Base-by-base conservation (phyloP, 805 yeast species). In the Hanseniaspora occidentalis region DNA sequence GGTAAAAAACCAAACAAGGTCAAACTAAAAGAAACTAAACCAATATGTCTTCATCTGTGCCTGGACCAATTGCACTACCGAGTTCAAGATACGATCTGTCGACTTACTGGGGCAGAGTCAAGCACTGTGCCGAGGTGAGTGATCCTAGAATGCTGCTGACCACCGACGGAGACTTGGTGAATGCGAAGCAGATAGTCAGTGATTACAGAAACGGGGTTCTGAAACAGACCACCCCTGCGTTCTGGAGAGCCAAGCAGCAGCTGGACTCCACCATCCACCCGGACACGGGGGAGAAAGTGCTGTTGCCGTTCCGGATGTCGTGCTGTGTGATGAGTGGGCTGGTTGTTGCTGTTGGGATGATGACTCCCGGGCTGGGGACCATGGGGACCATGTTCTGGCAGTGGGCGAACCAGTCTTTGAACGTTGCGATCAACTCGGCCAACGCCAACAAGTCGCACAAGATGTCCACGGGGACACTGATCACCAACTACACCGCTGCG, bases 381-480 rank as follows among this genome's bases (percentile, higher is more conserved):
- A 75, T 72, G 0, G 99, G 98, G 29, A 89, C 97, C 0, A 57
- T 86, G 18, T 89, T 92, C 62, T 92, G 98, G 99, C 99, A 92
- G 64, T 75, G 92, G 58, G 94, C 96, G 17, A 92, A 92, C 64
- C 99, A 92, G 64, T 84, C 96, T 18, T 70, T 92, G 48, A 92
- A 92, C 55, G 99, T 92, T 42, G 98, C 98, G 2, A 84, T 92
- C 49, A 92, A 92, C 62, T 84, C 92, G 33, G 92, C 97, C 34
- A 92, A 92, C 56, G 89, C 96, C 25, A 92, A 92, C 67, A 92
- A 92, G 57, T 82, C 95, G 0, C 94, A 88, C 52, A 96, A 96
- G 1, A 67, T 92, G 60, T 67, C 89, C 3, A 81, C 88, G 1
- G 52, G 65, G 39, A 96, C 92, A 61, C 67, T 92, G 39, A 65